phyloP scores from a whole-genome alignment of 2,329 filamentous ascomycete genomes.

The Rhinocladiella mackenziei region DNA sequence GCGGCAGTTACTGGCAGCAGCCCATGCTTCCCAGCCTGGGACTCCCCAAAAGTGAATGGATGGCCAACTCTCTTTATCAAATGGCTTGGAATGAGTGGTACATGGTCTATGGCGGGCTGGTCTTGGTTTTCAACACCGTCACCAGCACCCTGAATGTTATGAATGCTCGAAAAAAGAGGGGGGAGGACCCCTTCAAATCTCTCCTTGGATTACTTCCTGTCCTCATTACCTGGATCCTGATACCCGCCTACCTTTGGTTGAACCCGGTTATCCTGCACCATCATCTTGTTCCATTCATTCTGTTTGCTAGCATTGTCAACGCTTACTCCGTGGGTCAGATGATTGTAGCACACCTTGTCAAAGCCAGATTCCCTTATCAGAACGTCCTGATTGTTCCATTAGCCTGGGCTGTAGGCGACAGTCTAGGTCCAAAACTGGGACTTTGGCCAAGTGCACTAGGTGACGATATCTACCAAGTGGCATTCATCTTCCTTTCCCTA shows the following conservation, averaged over 20 bases:
- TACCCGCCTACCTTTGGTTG: slow-evolving; percentile 74
- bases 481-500: slow-evolving; percentile 83
- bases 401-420: slow-evolving; percentile 73
- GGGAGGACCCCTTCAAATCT: slow-evolving; percentile 59
- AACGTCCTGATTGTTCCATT: slow-evolving; percentile 81
- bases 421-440: slow-evolving; percentile 65
- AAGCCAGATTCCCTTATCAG: slow-evolving; percentile 81
- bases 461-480: slow-evolving; percentile 77
- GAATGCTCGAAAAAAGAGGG: slow-evolving; percentile 69
- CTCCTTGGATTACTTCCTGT: slow-evolving; percentile 82
- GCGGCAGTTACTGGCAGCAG: slow-evolving; percentile 89
- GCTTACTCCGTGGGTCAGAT: slow-evolving; percentile 94
- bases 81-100: slow-evolving; percentile 90
- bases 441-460: slow-evolving; percentile 75
- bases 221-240: slow-evolving; percentile 69
- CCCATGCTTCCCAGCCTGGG: slow-evolving; percentile 70
- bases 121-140: slow-evolving; percentile 80
- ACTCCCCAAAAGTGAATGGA: slow-evolving; percentile 57
- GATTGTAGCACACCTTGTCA: slow-evolving; percentile 89
- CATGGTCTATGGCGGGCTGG: slow-evolving; percentile 75
- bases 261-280: slow-evolving; percentile 77
- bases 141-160: slow-evolving; percentile 75
- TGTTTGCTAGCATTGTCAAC: slow-evolving; percentile 87
- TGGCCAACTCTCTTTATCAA: slow-evolving; percentile 70
- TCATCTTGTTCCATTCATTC: slow-evolving; percentile 82